These are phyloP conservation scores for Umbelopsis vinacea DNA, from an alignment of 192 early-diverging fungal species.

Conservation along the genomic window DNA sequence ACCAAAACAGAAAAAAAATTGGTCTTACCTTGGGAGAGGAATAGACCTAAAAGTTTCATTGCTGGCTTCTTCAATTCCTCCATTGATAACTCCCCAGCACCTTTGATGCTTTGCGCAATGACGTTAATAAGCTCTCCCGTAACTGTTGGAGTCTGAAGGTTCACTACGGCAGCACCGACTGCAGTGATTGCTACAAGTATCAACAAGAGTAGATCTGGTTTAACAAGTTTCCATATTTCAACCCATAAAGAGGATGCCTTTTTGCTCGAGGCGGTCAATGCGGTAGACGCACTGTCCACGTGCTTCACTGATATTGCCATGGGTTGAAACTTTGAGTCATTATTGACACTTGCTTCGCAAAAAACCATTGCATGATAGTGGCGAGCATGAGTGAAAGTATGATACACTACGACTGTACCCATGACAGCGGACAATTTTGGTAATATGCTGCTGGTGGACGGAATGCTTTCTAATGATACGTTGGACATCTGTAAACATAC, in stretches of 20 bases:
- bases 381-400: neutral
- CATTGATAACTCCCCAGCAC: slow-evolving; percentile 26
- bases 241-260: neutral
- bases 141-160: slow-evolving; percentile 57
- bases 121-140: slow-evolving; percentile 65
- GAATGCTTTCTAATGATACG: neutral
- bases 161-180: slow-evolving; percentile 58
- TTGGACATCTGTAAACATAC: neutral
- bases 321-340: neutral
- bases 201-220: slow-evolving; percentile 58
- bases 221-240: slow-evolving; percentile 51
- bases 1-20: no score
- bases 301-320: slow-evolving; percentile 14
- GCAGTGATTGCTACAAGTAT: slow-evolving; percentile 57
- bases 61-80: slow-evolving; percentile 49
- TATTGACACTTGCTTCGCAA: neutral
- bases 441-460: neutral
- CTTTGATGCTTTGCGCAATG: slow-evolving; percentile 45
- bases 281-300: neutral
- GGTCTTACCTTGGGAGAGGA: slow-evolving; percentile 54
- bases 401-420: neutral
- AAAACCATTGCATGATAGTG: neutral
- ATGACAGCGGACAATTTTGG: neutral
- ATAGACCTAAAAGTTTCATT: slow-evolving; percentile 54
- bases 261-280: neutral